Evolutionary conservation across 805 yeast genomes (phyloP).

Genomic region (Zygosaccharomyces rouxii): DNA sequence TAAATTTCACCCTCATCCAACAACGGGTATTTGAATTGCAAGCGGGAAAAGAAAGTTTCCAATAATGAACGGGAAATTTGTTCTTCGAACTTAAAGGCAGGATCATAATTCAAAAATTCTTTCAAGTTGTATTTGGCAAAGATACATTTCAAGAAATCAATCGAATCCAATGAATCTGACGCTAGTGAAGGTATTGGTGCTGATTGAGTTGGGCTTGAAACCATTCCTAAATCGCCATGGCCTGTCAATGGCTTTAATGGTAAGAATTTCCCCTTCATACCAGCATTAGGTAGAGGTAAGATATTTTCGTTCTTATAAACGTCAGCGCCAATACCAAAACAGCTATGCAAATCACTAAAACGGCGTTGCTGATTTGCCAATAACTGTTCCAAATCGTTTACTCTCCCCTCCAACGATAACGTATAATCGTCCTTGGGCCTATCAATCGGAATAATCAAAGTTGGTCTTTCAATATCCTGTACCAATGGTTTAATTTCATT

Average conservation of each 20-base stretch:
- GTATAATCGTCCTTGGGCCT: conserved; percentile 55
- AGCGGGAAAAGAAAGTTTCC: conserved; percentile 51
- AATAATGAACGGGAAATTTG: conserved; percentile 46
- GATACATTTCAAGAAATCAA: conserved; percentile 40
- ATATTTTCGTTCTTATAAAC: conserved; percentile 15
- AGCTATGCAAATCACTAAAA: neutral
- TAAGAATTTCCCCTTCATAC: conserved; percentile 2
- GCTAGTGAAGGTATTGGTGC: conserved; percentile 19
- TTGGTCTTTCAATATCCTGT: neutral
- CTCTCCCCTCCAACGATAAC: conserved; percentile 49
- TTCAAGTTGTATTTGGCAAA: conserved; percentile 44
- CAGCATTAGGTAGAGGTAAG: conserved; percentile 5
- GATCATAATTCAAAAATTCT: conserved; percentile 45
- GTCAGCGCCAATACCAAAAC: conserved; percentile 10
- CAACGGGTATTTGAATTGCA: conserved; percentile 55
- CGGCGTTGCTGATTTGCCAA: conserved; percentile 18
- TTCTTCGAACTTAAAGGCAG: conserved; percentile 50
- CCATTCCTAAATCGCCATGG: neutral
- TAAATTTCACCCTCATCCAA: conserved; percentile 49
- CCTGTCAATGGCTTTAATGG: conserved; percentile 1
- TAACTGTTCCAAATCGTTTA: conserved; percentile 47
- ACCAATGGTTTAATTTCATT: neutral
- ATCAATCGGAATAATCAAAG: neutral
- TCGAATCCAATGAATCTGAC: conserved; percentile 35
- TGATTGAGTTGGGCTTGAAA: neutral